Base-by-base conservation (phyloP, 2,329 filamentous ascomycete genomes). In the Colletotrichum sansevieriae region DNA sequence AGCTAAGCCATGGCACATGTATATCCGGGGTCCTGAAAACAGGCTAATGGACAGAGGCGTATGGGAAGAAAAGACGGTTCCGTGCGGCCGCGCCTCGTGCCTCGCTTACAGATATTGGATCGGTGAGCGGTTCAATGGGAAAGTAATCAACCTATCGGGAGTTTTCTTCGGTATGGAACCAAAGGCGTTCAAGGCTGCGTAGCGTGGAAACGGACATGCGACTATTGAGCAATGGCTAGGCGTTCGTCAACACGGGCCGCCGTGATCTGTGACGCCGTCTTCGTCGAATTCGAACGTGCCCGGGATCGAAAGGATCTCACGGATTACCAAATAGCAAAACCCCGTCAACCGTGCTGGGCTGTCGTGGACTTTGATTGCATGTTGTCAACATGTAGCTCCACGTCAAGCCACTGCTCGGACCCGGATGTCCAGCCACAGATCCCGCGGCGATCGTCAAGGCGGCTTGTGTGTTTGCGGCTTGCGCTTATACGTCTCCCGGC, bases 371-470 rank as follows among this genome's bases (percentile, higher is more conserved):
- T 52, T 55, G 52, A 39, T n/a, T 55, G 35, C 46, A 35, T 20
- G 12, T 29, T 52, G 61, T 64, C 64, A 64, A 67, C 44, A 43
- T 51, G 59, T 67, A 63, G 64, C 44, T 63, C 51, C 15, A n/a
- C 47, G 65, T 58, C 64, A 52, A 64, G 65, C 65, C 44, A 63
- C 51, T 52, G 52, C 60, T 63, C 43, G 13, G 41, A 41, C 64
- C 25, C 33, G 12, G 43, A 5, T 7, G n/a, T 13, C 52, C 52
- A 55, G 33, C 52, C 55, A 44, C 55, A 25, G 37, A 18, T 2
- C 12, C 12, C 25, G 25, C 25, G 25, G 35, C 39, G 55, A 57
- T 44, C 55, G 20, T 57, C 6, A 43, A 15, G 55, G 55, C 39
- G 39, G 55, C 52, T 55, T 41, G 18, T 39, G 49, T 52, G 49